phyloP scores from a whole-genome alignment of 768 basidiomycete species.

The Neoboletus magnificus region DNA sequence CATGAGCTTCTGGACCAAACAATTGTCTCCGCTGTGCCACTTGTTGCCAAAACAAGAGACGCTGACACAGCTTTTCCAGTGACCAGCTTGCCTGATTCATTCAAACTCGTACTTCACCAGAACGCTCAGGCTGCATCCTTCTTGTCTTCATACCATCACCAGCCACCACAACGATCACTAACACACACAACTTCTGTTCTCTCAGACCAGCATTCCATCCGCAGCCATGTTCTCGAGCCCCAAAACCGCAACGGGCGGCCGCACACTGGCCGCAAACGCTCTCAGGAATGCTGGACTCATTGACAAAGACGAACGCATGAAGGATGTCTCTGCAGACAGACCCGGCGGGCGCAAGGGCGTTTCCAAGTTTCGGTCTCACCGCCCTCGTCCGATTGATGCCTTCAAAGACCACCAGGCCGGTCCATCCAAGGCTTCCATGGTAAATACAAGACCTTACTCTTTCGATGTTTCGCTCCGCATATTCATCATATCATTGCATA shows the following conservation, averaged over 20 bases:
- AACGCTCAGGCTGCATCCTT: conserved; percentile 1
- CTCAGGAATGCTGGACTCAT: conserved; percentile 72
- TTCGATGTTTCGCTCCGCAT: conserved; percentile 21
- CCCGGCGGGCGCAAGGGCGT: conserved; percentile 71
- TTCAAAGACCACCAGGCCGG: conserved; percentile 48
- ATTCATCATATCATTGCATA: conserved; percentile 29
- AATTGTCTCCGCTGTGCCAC: conserved; percentile 12
- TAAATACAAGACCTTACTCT: conserved; percentile 55
- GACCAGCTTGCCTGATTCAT: conserved; percentile 16
- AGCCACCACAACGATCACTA: background rate
- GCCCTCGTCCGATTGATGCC: conserved; percentile 57
- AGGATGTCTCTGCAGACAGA: conserved; percentile 58
- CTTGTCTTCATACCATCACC: conserved; percentile 20
- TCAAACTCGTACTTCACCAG: conserved; percentile 9
- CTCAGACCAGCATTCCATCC: background rate
- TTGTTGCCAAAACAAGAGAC: conserved; percentile 16
- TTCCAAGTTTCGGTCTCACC: conserved; percentile 59
- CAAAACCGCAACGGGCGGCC: conserved; percentile 54
- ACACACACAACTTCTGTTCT: background rate
- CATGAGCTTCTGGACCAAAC: conserved; percentile 26
- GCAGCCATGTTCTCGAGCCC: conserved; percentile 56
- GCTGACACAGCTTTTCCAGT: conserved; percentile 24
- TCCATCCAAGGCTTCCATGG: conserved; percentile 53
- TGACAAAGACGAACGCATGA: conserved; percentile 74
- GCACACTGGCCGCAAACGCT: conserved; percentile 57